phyloP scores from a whole-genome alignment of 768 basidiomycete genomes.

The Mycena chlorophos region DNA sequence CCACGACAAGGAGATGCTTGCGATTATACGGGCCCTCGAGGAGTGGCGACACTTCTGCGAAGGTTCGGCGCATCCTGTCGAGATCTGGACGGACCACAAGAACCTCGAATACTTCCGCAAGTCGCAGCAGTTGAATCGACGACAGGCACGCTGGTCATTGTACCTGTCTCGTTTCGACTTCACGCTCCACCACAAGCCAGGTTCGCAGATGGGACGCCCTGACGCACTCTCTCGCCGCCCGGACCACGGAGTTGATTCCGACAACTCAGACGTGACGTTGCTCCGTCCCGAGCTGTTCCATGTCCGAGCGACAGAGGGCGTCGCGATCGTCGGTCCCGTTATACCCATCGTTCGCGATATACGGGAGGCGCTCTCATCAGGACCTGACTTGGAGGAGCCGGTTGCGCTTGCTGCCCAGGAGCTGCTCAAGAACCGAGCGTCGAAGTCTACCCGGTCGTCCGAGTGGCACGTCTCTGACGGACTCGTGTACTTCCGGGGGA shows the following conservation, averaged over 20 bases:
- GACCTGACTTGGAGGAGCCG: too few species aligned
- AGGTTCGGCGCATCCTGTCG: constrained; percentile 24
- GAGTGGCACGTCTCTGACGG: too few species aligned
- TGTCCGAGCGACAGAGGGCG: too few species aligned
- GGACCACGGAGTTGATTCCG: constrained; percentile 25
- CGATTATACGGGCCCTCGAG: constrained; percentile 39
- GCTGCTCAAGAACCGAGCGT: too few species aligned
- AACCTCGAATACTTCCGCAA: constrained; percentile 47
- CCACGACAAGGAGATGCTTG: constrained; percentile 49
- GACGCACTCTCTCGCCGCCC: constrained; percentile 30
- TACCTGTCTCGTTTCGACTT: constrained; percentile 39
- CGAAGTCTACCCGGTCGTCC: too few species aligned
- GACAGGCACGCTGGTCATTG: constrained; percentile 45
- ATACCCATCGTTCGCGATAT: too few species aligned
- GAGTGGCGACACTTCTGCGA: constrained; percentile 29
- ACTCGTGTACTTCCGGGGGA: too few species aligned
- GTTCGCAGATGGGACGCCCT: constrained; percentile 22
- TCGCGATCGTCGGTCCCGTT: too few species aligned
- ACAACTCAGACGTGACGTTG: constrained; percentile 23
- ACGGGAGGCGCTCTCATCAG: too few species aligned
- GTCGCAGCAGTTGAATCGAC: constrained; percentile 37
- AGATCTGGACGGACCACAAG: constrained; percentile 37
- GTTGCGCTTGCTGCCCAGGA: too few species aligned
- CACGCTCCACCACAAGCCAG: constrained; percentile 32
- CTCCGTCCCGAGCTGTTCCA: constrained; percentile 18